These are phyloP conservation scores for Backusella macrospora DNA, from an alignment of 192 early-diverging fungal genomes.

Conservation along the genomic window DNA sequence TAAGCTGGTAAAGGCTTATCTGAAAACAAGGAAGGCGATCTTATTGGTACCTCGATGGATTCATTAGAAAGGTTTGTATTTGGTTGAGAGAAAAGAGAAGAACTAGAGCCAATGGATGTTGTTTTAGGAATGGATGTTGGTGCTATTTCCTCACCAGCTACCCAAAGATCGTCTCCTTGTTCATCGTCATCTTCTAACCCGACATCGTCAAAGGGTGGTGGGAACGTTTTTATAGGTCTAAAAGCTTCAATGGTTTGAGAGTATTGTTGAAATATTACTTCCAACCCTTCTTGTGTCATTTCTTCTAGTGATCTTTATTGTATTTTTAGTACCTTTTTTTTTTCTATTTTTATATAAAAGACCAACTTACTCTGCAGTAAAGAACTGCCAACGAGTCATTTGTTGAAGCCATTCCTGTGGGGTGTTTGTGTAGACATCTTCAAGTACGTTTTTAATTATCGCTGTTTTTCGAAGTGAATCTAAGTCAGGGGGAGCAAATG, in stretches of 20 bases:
- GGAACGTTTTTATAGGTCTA: neutral
- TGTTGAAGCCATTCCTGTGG: slow-evolving; percentile 44
- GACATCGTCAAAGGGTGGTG: neutral
- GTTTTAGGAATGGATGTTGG: neutral
- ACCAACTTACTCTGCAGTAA: slow-evolving; percentile 41
- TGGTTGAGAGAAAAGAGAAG: slow-evolving; percentile 22
- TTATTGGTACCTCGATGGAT: slow-evolving; percentile 4
- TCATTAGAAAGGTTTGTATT: slow-evolving; percentile 24
- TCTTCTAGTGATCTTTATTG: slow-evolving; percentile 34
- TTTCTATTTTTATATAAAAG: neutral
- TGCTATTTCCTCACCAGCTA: neutral
- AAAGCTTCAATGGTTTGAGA: slow-evolving; percentile 36
- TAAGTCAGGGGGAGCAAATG: slow-evolving; percentile 44
- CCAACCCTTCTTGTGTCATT: slow-evolving; percentile 38
- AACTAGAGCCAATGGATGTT: neutral
- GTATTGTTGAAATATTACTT: slow-evolving; percentile 39
- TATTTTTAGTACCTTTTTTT: neutral
- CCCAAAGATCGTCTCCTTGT: slow-evolving; percentile 16
- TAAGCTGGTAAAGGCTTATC: slow-evolving; percentile 20
- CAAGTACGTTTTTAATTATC: slow-evolving; percentile 45
- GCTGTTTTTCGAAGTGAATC: slow-evolving; percentile 43
- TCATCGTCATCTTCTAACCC: slow-evolving; percentile 7
- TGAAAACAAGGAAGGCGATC: slow-evolving; percentile 10
- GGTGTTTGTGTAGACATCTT: slow-evolving; percentile 37
- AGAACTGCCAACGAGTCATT: slow-evolving; percentile 46